Conservation (phyloP, 2,329 filamentous ascomycete species). For the Diaporthe ampelina region DNA sequence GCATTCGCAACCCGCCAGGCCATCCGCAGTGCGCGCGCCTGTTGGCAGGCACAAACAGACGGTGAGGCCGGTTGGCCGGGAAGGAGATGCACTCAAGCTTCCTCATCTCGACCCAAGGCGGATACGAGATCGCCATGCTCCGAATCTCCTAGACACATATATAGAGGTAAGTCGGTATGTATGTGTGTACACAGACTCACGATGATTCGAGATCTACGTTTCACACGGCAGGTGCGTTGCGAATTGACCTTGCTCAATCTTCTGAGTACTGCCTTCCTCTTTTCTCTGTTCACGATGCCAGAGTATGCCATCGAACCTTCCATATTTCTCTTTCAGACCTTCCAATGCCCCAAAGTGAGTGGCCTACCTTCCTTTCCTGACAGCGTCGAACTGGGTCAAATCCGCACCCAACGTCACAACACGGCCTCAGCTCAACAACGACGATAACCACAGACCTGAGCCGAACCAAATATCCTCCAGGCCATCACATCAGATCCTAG, state of each 20-base stretch:
- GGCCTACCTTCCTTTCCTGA: background rate
- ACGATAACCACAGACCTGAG: background rate
- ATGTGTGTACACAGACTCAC: background rate
- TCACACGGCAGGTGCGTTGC: slow-evolving; percentile 17
- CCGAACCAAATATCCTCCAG: background rate
- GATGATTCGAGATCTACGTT: background rate
- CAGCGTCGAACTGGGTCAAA: background rate
- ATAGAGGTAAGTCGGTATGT: slow-evolving; percentile 9
- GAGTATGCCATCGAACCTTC: slow-evolving; percentile 19
- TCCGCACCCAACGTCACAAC: background rate
- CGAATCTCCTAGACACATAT: background rate
- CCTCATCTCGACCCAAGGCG: background rate
- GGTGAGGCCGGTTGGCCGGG: background rate
- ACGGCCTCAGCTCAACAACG: background rate
- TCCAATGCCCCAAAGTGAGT: background rate
- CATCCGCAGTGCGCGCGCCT: background rate
- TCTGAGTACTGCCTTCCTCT: background rate
- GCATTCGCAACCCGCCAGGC: background rate
- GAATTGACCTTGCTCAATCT: background rate
- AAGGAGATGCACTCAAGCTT: background rate
- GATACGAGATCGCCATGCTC: background rate
- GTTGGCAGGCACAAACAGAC: background rate
- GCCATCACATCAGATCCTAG: slow-evolving; percentile 5
- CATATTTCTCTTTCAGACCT: background rate
- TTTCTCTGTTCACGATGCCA: background rate